These are phyloP conservation scores for Gamsiella multidivaricata DNA, from an alignment of 192 early-diverging fungal species.

Conservation along the genomic window DNA sequence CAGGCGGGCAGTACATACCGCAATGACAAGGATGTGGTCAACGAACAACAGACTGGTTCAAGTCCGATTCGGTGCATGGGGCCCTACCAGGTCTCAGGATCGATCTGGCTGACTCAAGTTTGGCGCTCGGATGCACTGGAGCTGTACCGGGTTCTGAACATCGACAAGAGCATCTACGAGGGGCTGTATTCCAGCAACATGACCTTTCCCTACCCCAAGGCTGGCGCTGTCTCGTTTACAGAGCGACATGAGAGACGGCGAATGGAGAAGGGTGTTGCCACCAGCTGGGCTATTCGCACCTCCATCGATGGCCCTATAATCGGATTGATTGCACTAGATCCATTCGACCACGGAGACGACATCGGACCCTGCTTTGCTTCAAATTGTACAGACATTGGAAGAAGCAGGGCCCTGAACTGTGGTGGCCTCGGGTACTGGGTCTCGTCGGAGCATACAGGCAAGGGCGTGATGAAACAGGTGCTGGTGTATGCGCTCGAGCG, in stretches of 20 bases:
- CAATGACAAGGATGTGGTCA: no score
- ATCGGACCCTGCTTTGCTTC: background rate
- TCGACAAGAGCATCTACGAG: constrained; percentile 17
- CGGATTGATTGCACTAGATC: constrained; percentile 9
- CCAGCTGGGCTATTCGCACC: constrained; percentile 25
- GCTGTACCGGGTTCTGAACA: constrained; percentile 28
- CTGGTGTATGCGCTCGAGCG: constrained; percentile 3
- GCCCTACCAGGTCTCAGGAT: constrained; percentile 11
- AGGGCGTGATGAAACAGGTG: constrained; percentile 28
- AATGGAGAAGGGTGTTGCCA: background rate
- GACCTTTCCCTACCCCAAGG: constrained; percentile 21
- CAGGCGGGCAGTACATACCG: background rate
- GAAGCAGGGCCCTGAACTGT: background rate
- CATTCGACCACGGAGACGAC: constrained; percentile 26
- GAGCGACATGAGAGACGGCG: constrained; percentile 2
- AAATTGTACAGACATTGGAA: background rate
- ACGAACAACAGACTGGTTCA: background rate
- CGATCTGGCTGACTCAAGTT: constrained; percentile 26
- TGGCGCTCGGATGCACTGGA: constrained; percentile 11
- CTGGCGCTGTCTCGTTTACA: constrained; percentile 7
- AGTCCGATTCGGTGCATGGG: constrained; percentile 15
- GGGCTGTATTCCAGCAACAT: constrained; percentile 29
- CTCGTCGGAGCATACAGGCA: constrained; percentile 20
- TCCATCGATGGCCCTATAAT: constrained; percentile 23
- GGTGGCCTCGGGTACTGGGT: constrained; percentile 28